phyloP scores from a whole-genome alignment of 441 rosid genomes.

The Sinapis alba region DNA sequence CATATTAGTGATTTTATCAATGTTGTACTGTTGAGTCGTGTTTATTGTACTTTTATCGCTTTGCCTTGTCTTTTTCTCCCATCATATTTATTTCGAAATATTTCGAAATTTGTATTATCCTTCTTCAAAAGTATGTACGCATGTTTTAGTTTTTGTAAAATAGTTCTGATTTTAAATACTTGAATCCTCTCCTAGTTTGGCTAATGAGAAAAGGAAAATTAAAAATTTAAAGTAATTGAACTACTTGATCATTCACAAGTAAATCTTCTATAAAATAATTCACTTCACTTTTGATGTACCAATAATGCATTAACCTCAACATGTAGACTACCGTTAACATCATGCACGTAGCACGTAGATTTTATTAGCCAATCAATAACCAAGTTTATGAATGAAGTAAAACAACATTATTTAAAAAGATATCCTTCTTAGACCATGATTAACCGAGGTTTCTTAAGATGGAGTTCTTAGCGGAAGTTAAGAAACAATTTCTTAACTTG shows the following conservation, averaged over 20 bases:
- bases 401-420: too few species aligned
- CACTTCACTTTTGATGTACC: background rate
- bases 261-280: too few species aligned
- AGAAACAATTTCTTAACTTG: too few species aligned
- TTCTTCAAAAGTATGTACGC: background rate
- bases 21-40: conserved; percentile 28
- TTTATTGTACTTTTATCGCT: conserved; percentile 14
- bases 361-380: background rate
- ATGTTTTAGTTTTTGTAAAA: background rate
- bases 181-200: background rate
- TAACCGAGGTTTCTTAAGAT: too few species aligned
- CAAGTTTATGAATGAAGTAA: background rate
- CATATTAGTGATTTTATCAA: conserved; percentile 12
- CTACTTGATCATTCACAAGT: background rate
- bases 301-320: background rate
- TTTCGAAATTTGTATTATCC: conserved; percentile 21
- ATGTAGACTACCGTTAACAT: background rate
- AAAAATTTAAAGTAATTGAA: background rate
- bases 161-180: background rate
- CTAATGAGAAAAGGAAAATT: background rate
- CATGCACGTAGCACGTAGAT: background rate
- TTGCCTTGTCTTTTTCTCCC: background rate
- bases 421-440: too few species aligned
- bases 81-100: conserved; percentile 2
- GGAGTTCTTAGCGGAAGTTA: too few species aligned